Evolutionary conservation across 306 rosid genomes (phyloP), one percentile per base, ranked within the genome.

Genomic region (Glycine latifolia): DNA sequence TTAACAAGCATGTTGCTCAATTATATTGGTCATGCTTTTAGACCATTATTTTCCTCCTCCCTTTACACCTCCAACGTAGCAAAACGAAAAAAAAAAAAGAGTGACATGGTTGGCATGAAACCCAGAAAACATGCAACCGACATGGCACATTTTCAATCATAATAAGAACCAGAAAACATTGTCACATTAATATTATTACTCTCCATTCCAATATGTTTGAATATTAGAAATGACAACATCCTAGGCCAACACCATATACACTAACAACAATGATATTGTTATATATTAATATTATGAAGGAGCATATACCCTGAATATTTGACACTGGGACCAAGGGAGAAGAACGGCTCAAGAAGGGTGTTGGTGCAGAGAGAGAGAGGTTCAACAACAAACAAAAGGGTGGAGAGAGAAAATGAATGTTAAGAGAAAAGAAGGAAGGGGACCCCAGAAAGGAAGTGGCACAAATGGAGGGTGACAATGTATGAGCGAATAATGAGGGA

Each of bases 401-500:
- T 55, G 85, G 77, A 75, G 43, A 83, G 75, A 79, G 79, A 74
- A 26, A 26, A 26, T 35, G 63, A 54, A 37, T 11, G 20, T 9
- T 9, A 8, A 0, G 15, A 7, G 58, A 0, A 46, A 17, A 75
- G 47, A 75, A 26, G 16, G 78, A 69, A 67, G 16, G 26, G 77
- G 76, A 73, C 48, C 73, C 55, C 31, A 79, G 75, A 81, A 20
- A 73, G 63, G 31, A 65, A 15, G 80, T 41, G 54, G 52, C 71
- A 76, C 3, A 74, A 73, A 86, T 78, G 84, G 84, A 56, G 68
- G 86, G 85, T 77, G 60, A 37, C 37, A 87, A 83, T 61, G 88
- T 35, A 81, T 80, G 89, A 80, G 31, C 91, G 88, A 82, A 81
- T 35, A 87, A 83, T 83, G 88, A 81, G 85, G 90, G 78, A 79